Evolutionary conservation across 1,284 basidiomycete genomes (phyloP).

Genomic region (Rhodotorula mucilaginosa): DNA sequence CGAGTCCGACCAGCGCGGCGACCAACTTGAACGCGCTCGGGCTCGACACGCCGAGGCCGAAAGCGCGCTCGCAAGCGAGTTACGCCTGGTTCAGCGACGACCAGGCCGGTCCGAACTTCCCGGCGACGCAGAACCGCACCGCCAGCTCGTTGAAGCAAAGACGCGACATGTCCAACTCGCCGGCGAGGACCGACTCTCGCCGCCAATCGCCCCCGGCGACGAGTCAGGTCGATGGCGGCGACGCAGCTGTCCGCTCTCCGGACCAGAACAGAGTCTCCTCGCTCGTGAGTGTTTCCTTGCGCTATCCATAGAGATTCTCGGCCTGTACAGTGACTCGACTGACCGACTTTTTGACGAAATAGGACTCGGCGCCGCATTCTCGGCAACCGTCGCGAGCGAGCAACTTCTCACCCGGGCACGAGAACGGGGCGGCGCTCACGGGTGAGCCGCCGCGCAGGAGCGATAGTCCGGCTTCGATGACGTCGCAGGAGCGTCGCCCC

Average conservation of each 20-base stretch:
- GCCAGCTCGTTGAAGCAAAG: too few species aligned
- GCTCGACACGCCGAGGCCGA: slow-evolving; percentile 21
- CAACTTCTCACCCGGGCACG: neutral
- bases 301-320: too few species aligned
- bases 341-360: neutral
- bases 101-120: too few species aligned
- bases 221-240: too few species aligned
- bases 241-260: too few species aligned
- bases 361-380: neutral
- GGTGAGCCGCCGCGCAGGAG: neutral
- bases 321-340: too few species aligned
- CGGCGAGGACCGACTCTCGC: too few species aligned
- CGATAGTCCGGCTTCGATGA: neutral
- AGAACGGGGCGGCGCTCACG: neutral
- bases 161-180: too few species aligned
- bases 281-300: too few species aligned
- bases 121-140: too few species aligned
- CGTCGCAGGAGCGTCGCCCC: neutral
- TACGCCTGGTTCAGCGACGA: slow-evolving; percentile 37
- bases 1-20: neutral
- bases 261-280: too few species aligned
- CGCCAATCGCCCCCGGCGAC: too few species aligned
- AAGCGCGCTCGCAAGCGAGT: slow-evolving; percentile 29
- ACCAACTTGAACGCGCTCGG: slow-evolving; percentile 13
- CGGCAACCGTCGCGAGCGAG: neutral